Evolutionary conservation across 768 basidiomycete species (phyloP).

Genomic region (Pisolithus tinctorius): DNA sequence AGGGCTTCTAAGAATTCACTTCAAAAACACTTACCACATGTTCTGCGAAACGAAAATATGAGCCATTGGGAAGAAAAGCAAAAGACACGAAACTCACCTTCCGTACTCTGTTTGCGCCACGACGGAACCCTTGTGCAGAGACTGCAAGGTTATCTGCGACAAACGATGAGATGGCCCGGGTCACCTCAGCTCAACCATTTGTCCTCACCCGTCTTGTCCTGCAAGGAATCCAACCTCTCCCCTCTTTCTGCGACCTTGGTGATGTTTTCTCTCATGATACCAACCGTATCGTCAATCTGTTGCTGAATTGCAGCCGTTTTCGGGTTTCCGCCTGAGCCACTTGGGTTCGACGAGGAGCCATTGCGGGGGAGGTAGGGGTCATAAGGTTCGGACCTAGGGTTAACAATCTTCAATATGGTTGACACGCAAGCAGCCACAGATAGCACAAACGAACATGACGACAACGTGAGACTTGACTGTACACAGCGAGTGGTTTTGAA

Average conservation of each 20-base stretch:
- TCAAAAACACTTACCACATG: constrained; percentile 67
- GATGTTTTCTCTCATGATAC: constrained; percentile 98
- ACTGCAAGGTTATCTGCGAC: constrained; percentile 86
- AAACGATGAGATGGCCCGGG: not conserved
- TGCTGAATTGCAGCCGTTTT: constrained; percentile 94
- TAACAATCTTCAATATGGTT: constrained; percentile 5
- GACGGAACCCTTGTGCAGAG: constrained; percentile 97
- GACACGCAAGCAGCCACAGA: not conserved
- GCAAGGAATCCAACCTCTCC: constrained; percentile 86
- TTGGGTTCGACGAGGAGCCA: constrained; percentile 54
- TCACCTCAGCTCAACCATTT: not conserved
- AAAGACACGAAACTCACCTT: constrained; percentile 56
- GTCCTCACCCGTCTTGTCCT: constrained; percentile 93
- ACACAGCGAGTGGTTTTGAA: no score
- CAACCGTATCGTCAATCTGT: constrained; percentile 97
- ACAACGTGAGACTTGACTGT: no score
- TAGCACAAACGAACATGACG: constrained; percentile 21
- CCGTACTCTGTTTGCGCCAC: constrained; percentile 94
- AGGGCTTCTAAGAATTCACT: not conserved
- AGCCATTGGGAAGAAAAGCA: not conserved
- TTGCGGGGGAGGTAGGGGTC: constrained; percentile 95
- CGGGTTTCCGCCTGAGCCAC: constrained; percentile 52
- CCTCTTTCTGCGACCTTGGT: constrained; percentile 93
- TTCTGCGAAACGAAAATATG: constrained; percentile 42
- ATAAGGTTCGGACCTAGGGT: constrained; percentile 89